These are phyloP conservation scores for Volvariella surrecta DNA, from an alignment of 1,284 basidiomycete genomes.

Conservation along the genomic window DNA sequence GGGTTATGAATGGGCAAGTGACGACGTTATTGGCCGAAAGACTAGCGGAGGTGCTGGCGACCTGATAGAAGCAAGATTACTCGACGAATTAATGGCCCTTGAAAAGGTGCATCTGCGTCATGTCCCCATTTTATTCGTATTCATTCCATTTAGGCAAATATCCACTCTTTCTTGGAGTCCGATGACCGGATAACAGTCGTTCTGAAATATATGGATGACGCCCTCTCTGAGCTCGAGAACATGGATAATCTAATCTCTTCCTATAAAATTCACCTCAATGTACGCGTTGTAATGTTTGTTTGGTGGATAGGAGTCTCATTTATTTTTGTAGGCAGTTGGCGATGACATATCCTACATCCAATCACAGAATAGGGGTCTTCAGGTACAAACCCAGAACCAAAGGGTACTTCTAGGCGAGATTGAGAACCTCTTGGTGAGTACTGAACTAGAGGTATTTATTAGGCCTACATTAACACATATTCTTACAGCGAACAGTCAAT, in stretches of 20 bases:
- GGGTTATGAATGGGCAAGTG: conserved; percentile 91
- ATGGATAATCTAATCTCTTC: conserved; percentile 83
- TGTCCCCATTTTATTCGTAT: conserved; percentile 4
- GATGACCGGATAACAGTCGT: conserved; percentile 85
- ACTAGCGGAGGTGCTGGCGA: conserved; percentile 71
- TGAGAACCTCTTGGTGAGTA: conserved; percentile 71
- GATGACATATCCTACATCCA: conserved; percentile 97
- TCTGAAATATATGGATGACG: conserved; percentile 82
- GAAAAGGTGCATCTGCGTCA: conserved; percentile 61
- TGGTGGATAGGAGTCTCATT: conserved; percentile 4
- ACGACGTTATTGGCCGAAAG: conserved; percentile 55
- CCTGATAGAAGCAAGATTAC: conserved; percentile 77
- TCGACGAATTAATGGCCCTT: conserved; percentile 83
- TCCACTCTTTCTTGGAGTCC: conserved; percentile 94
- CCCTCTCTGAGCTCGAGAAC: conserved; percentile 76
- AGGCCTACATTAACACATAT: conserved; percentile 4
- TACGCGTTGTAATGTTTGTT: conserved; percentile 26
- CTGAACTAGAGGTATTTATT: neutral
- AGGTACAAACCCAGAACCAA: conserved; percentile 97
- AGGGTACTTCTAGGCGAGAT: conserved; percentile 74
- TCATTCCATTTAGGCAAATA: conserved; percentile 66
- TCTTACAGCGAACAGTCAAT: conserved; percentile 80
- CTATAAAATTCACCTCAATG: conserved; percentile 92
- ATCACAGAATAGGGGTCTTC: conserved; percentile 91
- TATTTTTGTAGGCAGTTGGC: conserved; percentile 64